Base-by-base conservation (phyloP, 495 filamentous ascomycete genomes). In the Aspergillus campestris region DNA sequence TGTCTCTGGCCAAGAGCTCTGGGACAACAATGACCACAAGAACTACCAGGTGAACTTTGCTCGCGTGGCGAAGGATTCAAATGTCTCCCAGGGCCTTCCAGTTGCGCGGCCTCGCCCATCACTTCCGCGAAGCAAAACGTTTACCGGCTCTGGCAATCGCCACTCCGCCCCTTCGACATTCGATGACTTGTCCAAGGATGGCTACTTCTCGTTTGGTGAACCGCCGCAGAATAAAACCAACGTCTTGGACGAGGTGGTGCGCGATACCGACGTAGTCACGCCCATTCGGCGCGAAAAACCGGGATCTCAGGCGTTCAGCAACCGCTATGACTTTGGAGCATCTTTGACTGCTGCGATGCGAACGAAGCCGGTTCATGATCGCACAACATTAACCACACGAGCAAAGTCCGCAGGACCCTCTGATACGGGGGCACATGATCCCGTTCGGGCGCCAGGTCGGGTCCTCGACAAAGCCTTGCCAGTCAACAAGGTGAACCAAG, bases 11-110 rank as follows among this genome's bases (percentile, higher is more conserved):
- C 78, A 86, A 51, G 91, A 96, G 52, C 84, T 81, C 59, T 98
- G 92, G 92, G 94, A 98, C 69, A 98, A 90, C 71, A 97, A 98
- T 58, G 63, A 75, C 46, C 69, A 70, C 9, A 75, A 79, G 60
- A 95, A 98, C 63, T 97, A 89, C 64, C 89, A 94, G 55, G 78
- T 95, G 42, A 89, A 94, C 58, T 98, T 98, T 69, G 70, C 72
- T 36, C 94, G 89, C 70, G 82, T 81, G 56, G 61, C 69, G 42
- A 89, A 85, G 65, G 52, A 68, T 34, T 75, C 81, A 38, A 73
- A 77, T 40, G 78, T 51, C 29, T 76, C 77, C 60, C 69, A 69
- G 41, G 69, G 64, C 40, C 57, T 59, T 8, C 68, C 74, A 48
- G 66, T 74, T 5, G 60, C 71, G 31, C 62, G 71, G 31, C 62